A percentile compares a stretch with the other conserved stretches of the same genome.
These are phyloP conservation scores for Trichophyton benhamiae DNA, from an alignment of 2,329 filamentous ascomycete genomes.

Conservation along the genomic window DNA sequence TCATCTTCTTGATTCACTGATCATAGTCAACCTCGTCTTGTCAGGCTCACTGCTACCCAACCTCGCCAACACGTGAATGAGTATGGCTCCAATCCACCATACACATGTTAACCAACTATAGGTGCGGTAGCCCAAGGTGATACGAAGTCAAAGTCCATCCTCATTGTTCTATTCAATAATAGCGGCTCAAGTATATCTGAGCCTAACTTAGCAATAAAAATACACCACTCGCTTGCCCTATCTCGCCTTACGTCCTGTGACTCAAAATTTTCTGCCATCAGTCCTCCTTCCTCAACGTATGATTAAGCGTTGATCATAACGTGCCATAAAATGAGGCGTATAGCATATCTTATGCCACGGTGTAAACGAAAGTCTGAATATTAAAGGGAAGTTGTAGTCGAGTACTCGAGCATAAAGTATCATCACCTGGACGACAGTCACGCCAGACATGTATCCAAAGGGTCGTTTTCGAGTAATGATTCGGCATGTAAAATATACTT, in stretches of 20 bases:
- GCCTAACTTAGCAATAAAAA: background rate
- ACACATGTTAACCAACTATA: background rate
- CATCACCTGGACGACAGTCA: background rate
- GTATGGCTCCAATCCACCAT: background rate
- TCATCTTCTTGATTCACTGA: background rate
- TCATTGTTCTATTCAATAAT: background rate
- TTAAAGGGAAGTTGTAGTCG: background rate
- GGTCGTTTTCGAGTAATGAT: background rate
- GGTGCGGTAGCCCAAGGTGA: background rate
- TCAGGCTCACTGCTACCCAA: background rate
- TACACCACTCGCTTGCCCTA: background rate
- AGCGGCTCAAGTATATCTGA: background rate
- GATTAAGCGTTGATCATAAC: background rate
- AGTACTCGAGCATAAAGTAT: background rate
- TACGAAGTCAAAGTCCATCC: background rate
- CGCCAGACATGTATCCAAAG: background rate
- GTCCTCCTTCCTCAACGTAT: background rate
- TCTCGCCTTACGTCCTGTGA: background rate
- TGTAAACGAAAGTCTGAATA: background rate
- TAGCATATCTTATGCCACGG: background rate
- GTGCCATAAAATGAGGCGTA: background rate
- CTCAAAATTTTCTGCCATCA: background rate
- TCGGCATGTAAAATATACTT: background rate
- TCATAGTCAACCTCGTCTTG: background rate
- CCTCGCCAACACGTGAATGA: background rate